A percentile compares a stretch with the other conserved stretches of the same genome.
phyloP scores from a whole-genome alignment of 768 basidiomycete genomes.

The Lactifluus pinguis region DNA sequence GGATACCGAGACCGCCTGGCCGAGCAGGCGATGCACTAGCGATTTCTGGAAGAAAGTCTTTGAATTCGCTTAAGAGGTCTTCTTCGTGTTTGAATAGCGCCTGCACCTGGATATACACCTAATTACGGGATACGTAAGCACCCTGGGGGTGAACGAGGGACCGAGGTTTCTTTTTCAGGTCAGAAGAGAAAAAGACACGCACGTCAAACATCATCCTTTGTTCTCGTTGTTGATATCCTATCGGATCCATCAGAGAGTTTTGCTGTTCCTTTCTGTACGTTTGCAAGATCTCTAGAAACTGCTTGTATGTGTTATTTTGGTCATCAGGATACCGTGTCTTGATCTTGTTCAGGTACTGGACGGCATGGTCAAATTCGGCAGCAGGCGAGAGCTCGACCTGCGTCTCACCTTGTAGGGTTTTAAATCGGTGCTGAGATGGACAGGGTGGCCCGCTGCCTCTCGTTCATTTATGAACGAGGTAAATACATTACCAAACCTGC shows the following conservation, averaged over 20 bases:
- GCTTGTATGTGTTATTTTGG: constrained; percentile 78
- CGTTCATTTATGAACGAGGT: no score
- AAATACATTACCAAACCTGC: no score
- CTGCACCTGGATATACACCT: constrained; percentile 77
- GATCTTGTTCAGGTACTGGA: constrained; percentile 97
- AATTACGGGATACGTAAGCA: constrained; percentile 34
- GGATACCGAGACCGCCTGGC: constrained; percentile 37
- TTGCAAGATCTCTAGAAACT: constrained; percentile 82
- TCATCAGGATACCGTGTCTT: constrained; percentile 85
- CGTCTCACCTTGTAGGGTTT: no score
- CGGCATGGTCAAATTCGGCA: constrained; percentile 86
- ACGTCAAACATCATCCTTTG: constrained; percentile 65
- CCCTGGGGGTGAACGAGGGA: background rate
- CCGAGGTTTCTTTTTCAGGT: background rate
- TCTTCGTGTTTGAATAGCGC: constrained; percentile 73
- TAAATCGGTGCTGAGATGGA: no score
- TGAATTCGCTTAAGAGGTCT: constrained; percentile 74
- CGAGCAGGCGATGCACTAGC: constrained; percentile 34
- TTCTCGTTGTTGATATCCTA: constrained; percentile 19
- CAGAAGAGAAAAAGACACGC: constrained; percentile 26
- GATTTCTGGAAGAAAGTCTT: constrained; percentile 68
- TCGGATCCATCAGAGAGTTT: constrained; percentile 33
- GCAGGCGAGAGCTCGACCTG: constrained; percentile 43
- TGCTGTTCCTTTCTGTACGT: constrained; percentile 72
- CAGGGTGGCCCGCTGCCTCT: no score